phyloP scores from a whole-genome alignment of 2,329 filamentous ascomycete species.

The Apiospora rasikravindrae region DNA sequence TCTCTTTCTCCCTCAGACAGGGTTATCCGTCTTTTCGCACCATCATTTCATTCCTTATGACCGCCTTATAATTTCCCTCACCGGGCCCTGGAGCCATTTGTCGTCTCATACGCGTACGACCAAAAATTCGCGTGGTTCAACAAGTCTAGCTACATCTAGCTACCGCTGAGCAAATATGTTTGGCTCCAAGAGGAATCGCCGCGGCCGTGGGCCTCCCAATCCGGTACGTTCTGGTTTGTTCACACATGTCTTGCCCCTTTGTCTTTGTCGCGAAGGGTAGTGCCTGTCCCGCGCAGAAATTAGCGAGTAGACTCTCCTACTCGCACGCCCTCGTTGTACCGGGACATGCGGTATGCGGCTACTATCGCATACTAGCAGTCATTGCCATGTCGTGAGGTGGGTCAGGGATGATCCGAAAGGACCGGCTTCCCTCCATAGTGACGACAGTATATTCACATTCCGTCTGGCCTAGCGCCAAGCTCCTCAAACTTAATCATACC shows the following conservation, averaged over 20 bases:
- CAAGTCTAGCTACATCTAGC: slow-evolving; percentile 8
- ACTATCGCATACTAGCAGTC: background rate
- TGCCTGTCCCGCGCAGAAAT: slow-evolving; percentile 8
- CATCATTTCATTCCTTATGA: slow-evolving; percentile 13
- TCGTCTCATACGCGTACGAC: slow-evolving; percentile 13
- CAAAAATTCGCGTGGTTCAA: background rate
- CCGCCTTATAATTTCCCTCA: background rate
- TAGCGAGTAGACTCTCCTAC: background rate
- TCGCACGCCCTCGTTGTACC: slow-evolving; percentile 3
- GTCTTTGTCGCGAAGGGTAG: slow-evolving; percentile 11
- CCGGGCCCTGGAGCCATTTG: background rate
- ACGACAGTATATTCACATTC: slow-evolving; percentile 16
- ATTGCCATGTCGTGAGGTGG: slow-evolving; percentile 5
- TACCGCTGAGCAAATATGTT: slow-evolving; percentile 48
- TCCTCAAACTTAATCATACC: slow-evolving; percentile 18
- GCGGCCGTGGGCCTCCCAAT: slow-evolving; percentile 43
- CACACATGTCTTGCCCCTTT: slow-evolving; percentile 22
- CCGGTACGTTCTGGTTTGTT: slow-evolving; percentile 50
- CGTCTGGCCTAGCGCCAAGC: background rate
- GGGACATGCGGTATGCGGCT: background rate
- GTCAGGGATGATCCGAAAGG: background rate
- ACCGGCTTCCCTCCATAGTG: slow-evolving; percentile 12
- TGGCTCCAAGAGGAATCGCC: slow-evolving; percentile 53
- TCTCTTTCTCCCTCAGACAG: background rate
- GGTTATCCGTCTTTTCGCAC: background rate